phyloP scores from a whole-genome alignment of 495 filamentous ascomycete species.

The Wilcoxina mikolae region DNA sequence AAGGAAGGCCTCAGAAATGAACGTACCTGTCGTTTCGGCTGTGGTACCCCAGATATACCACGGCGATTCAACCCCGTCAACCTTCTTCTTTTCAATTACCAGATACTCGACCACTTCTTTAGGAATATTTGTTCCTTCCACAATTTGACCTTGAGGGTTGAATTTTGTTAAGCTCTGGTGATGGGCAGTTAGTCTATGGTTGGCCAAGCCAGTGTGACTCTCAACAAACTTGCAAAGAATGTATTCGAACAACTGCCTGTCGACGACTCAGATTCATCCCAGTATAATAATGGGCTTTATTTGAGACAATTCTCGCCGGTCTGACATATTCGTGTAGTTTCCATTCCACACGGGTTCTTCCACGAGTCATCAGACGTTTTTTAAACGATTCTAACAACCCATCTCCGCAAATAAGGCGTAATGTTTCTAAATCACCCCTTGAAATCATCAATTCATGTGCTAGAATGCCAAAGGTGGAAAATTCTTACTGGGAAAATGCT shows the following conservation, averaged over 20 bases:
- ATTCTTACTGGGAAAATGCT: constrained; percentile 49
- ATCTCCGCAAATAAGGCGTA: constrained; percentile 45
- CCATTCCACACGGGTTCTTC: constrained; percentile 45
- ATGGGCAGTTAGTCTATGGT: no score
- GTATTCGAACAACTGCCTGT: constrained; percentile 60
- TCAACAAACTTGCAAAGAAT: constrained; percentile 44
- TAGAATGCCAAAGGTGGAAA: not conserved
- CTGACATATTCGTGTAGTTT: constrained; percentile 47
- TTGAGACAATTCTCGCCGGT: constrained; percentile 45
- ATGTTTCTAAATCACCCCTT: constrained; percentile 43
- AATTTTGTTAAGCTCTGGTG: constrained; percentile 35
- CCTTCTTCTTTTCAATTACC: constrained; percentile 50
- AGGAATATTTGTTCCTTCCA: constrained; percentile 39
- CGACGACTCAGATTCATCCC: constrained; percentile 36
- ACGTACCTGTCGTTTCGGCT: constrained; percentile 44
- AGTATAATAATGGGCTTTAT: constrained; percentile 30
- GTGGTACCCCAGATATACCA: constrained; percentile 70
- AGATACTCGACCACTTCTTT: constrained; percentile 61
- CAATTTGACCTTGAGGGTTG: constrained; percentile 26
- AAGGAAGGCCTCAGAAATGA: no score
- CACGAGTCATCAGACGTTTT: constrained; percentile 41
- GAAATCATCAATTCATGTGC: not conserved
- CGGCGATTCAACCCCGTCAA: constrained; percentile 38
- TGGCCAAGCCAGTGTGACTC: not conserved
- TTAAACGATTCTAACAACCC: constrained; percentile 44